Base-by-base conservation (phyloP, 495 filamentous ascomycete genomes). In the Aspergillus saccharolyticus region DNA sequence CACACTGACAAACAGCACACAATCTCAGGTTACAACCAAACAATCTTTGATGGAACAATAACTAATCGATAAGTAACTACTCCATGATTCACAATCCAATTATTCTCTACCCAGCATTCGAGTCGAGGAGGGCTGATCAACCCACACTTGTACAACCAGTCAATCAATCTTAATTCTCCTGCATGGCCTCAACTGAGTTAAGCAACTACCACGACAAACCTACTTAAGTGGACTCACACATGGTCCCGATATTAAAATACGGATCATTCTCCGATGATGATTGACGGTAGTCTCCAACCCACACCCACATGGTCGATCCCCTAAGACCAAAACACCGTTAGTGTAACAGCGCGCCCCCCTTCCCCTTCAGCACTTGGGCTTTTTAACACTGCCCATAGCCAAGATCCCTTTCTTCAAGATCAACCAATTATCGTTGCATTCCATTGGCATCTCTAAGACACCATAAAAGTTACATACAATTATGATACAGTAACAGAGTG, bases 271-370 rank as follows among this genome's bases (percentile, higher is more conserved):
- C 33, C 33, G 33, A 39, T 25, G 46, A 18, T 49, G 46, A 21
- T 49, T 49, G 46, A 49, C 21, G 20, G 20, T 49, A 49, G 46
- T 18, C 28, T 49, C 20, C 22, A 28, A 17, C 47, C 21, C 47
- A 49, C 47, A 50, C 47, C 47, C 47, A 50, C 47, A 50, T 50
- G 47, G 22, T 50, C 47, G 47, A 50, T 50, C 47, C 47, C 47
- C 24, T 50, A 50, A n/a, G 12, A 28, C 47, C 3, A 28, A 24
- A 30, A 16, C 21, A 17, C 22, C 24, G 5, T 39, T 39, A 39
- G 33, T 39, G 33, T 16, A 30, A 24, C 14, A n/a, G 46, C 46
- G 30, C n/a, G n/a, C n/a, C n/a, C n/a, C n/a, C n/a, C n/a, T n/a
- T n/a, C n/a, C n/a, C n/a, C 46, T 49, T 50, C 14, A 2, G 33